phyloP scores from a whole-genome alignment of 2,329 filamentous ascomycete species.

The Plenodomus lindquistii region DNA sequence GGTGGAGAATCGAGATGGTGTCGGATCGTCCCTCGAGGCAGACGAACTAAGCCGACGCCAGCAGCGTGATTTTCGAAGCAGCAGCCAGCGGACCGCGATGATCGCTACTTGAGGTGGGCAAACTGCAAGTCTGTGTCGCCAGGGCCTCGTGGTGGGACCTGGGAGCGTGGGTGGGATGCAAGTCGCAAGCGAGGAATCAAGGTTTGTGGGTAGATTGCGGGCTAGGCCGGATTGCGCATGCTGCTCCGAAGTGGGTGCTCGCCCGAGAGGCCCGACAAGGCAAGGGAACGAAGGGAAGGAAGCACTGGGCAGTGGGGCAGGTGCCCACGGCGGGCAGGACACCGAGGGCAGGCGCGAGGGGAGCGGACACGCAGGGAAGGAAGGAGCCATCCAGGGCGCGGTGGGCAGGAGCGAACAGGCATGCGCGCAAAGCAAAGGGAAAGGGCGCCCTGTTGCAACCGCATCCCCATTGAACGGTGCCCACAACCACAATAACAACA shows the following conservation, averaged over 20 bases:
- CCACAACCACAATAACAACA: neutral
- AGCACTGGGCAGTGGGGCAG: neutral
- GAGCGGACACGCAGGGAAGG: neutral
- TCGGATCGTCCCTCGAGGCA: neutral
- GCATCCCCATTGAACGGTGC: too few relatives aligned
- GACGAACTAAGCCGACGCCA: slow-evolving; percentile 7
- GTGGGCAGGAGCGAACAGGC: slow-evolving; percentile 5
- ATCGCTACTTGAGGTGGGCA: slow-evolving; percentile 18
- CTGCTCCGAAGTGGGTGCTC: slow-evolving; percentile 7
- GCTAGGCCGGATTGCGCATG: slow-evolving; percentile 12
- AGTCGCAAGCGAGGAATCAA: slow-evolving; percentile 18
- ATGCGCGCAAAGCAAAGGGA: neutral
- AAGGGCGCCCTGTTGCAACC: slow-evolving; percentile 2
- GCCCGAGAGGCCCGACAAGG: slow-evolving; percentile 2
- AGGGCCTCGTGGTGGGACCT: slow-evolving; percentile 15
- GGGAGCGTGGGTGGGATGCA: too few relatives aligned
- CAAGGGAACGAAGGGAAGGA: neutral
- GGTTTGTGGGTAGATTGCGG: slow-evolving; percentile 3
- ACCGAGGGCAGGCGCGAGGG: slow-evolving; percentile 6
- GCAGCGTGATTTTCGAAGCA: slow-evolving; percentile 6
- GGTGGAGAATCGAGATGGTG: neutral
- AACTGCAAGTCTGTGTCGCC: slow-evolving; percentile 18
- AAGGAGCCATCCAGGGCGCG: too few relatives aligned
- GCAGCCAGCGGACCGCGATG: slow-evolving; percentile 12
- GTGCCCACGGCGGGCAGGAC: slow-evolving; percentile 1